Conservation (phyloP, 768 basidiomycete species). For the Sutorius australiensis region DNA sequence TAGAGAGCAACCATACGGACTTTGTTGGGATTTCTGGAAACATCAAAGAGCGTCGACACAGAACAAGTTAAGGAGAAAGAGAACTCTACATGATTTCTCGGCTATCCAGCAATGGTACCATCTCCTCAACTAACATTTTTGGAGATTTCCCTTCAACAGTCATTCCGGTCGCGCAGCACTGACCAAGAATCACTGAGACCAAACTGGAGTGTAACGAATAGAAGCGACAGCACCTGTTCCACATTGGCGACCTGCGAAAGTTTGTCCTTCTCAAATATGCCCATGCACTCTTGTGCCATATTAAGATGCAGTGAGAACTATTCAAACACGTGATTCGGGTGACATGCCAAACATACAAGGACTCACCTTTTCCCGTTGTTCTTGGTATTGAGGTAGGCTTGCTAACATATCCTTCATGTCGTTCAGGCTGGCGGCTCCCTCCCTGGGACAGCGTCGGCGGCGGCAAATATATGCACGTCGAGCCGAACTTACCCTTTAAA, state of each 20-base stretch:
- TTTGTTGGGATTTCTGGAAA: conserved; percentile 77
- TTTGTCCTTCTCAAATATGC: conserved; percentile 83
- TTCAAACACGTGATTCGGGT: background rate
- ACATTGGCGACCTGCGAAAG: conserved; percentile 79
- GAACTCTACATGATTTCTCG: conserved; percentile 70
- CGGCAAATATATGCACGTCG: background rate
- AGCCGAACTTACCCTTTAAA: conserved; percentile 72
- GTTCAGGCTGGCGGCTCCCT: conserved; percentile 83
- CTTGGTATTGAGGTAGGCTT: conserved; percentile 88
- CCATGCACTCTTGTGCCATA: conserved; percentile 99
- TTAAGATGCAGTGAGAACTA: conserved; percentile 95
- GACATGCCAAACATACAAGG: background rate
- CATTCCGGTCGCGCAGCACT: conserved; percentile 93
- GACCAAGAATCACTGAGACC: conserved; percentile 1
- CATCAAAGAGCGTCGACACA: background rate
- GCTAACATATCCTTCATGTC: conserved; percentile 99
- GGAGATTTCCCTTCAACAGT: conserved; percentile 94
- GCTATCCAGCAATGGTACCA: conserved; percentile 94
- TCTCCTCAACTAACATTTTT: conserved; percentile 92
- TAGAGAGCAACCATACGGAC: conserved; percentile 95
- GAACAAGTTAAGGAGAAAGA: background rate
- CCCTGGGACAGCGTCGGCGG: conserved; percentile 36
- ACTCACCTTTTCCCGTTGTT: conserved; percentile 86
- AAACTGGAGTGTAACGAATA: background rate
- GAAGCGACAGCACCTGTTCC: conserved; percentile 63